These are phyloP conservation scores for Chlorencoelia australis DNA, from an alignment of 2,329 filamentous ascomycete genomes.

Conservation along the genomic window DNA sequence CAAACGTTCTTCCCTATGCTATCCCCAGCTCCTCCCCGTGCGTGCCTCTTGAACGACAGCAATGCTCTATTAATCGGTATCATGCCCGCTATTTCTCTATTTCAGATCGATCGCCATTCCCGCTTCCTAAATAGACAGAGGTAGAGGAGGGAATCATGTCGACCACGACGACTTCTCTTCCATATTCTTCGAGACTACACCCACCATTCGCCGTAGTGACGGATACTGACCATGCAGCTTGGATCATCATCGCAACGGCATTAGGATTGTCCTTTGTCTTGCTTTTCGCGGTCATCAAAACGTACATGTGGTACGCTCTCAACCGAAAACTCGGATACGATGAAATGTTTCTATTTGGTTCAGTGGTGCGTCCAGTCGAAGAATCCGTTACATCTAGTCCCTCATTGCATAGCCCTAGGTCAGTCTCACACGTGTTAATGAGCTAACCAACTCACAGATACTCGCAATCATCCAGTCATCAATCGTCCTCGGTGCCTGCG, in stretches of 20 bases:
- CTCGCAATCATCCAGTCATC: constrained; percentile 8
- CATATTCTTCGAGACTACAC: constrained; percentile 4
- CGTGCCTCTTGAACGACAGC: too few species aligned
- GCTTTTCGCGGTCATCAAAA: constrained; percentile 8
- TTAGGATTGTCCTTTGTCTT: constrained; percentile 7
- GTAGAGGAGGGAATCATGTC: background rate
- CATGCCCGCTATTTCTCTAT: too few species aligned
- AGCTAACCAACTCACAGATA: constrained; percentile 2
- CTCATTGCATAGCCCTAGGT: too few species aligned
- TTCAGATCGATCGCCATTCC: too few species aligned
- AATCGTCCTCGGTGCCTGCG: constrained; percentile 7
- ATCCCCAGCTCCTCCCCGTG: too few species aligned
- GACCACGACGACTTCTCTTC: background rate
- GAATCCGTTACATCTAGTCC: background rate
- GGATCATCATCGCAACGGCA: constrained; percentile 11
- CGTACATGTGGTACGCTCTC: constrained; percentile 1
- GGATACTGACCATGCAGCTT: constrained; percentile 10
- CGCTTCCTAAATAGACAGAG: background rate
- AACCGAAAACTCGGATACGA: constrained; percentile 3
- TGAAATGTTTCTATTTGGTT: constrained; percentile 5
- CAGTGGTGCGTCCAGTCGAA: constrained; percentile 3
- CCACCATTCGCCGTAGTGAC: constrained; percentile 11
- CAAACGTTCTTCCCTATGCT: too few species aligned
- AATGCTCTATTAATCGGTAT: too few species aligned
- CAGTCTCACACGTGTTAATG: too few species aligned